These are phyloP conservation scores for Polytolypa hystricis DNA, from an alignment of 2,329 filamentous ascomycete species.

Conservation along the genomic window DNA sequence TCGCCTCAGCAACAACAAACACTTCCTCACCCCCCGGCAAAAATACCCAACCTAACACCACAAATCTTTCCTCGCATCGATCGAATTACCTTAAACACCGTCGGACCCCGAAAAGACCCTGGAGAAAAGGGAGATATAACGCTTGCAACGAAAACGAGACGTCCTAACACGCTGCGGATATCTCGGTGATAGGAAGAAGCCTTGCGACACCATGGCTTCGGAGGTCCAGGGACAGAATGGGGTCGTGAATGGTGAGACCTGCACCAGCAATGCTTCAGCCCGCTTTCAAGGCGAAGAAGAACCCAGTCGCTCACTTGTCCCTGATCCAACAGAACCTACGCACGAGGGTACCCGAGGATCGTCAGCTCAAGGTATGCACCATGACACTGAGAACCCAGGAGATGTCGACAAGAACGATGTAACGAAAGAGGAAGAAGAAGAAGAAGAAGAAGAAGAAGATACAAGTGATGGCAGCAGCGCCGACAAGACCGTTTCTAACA, in stretches of 20 bases:
- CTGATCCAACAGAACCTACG: not conserved
- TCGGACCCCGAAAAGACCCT: no score
- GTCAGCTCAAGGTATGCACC: conserved; percentile 2
- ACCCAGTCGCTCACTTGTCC: conserved; percentile 2
- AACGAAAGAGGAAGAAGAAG: conserved; percentile 4
- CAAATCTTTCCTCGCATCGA: no score
- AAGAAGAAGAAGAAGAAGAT: conserved; percentile 2
- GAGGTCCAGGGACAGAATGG: conserved; percentile 1
- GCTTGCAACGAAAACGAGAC: no score
- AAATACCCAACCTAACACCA: no score
- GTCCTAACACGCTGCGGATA: no score
- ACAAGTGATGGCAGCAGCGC: not conserved
- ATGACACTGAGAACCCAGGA: conserved; percentile 2
- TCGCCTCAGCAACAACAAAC: no score
- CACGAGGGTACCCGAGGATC: not conserved
- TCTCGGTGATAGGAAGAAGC: no score
- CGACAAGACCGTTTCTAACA: conserved; percentile 1
- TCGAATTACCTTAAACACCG: no score
- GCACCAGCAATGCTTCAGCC: no score
- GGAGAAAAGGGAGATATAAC: no score
- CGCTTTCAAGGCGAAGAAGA: no score
- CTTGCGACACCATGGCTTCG: conserved; percentile 2
- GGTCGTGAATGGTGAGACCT: conserved; percentile 2
- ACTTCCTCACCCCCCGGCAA: not conserved
- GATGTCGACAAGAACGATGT: not conserved